Base-by-base conservation (phyloP, 306 rosid genomes). In the Corylus avellana region DNA sequence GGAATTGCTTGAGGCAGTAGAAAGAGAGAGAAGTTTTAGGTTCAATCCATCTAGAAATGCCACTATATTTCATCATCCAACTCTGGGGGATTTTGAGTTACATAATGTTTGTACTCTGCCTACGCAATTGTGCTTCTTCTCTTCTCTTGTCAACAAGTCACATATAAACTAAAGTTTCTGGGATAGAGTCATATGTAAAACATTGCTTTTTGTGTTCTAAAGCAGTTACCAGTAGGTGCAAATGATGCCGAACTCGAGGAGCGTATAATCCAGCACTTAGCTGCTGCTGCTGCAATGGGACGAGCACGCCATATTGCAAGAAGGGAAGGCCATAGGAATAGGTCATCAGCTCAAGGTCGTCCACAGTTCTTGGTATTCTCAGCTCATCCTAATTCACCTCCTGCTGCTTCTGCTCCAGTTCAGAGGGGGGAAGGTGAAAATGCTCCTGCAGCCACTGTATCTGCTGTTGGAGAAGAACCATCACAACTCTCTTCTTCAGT, bases 241-340 rank as follows among this genome's bases (percentile, higher is more conserved):
- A 90, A 84, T 86, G 98, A 93, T 78, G 90, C 94, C 77, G 98
- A 95, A 79, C 97, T 95, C 86, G 99, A 95, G 79, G 99, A 95
- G 89, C 96, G 95, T 46, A 93, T 95, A 54, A 89, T 95, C 70
- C 99, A 95, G 82, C 98, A 95, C 89, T 84, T 95, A 55, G 99
- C 99, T 78, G 99, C 99, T 71, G 98, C 98, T 22, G 98, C 99
- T 54, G 98, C 99, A 75, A 95, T 95, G 99, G 99, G 99, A 75
- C 86, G 95, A 77, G 98, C 99, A 63, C 97, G 94, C 55, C 97
- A 95, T 54, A 83, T 90, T 85, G 91, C 97, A 74, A 91, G 98
- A 85, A 89, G 98, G 89, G 98, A 95, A 62, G 91, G 94, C 85
- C 99, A 90, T 73, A 95, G 97, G 76, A 86, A 81, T 79, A 89